Evolutionary conservation across 129 eudicot genomes (phyloP).

Genomic region (Dittrichia graveolens): DNA sequence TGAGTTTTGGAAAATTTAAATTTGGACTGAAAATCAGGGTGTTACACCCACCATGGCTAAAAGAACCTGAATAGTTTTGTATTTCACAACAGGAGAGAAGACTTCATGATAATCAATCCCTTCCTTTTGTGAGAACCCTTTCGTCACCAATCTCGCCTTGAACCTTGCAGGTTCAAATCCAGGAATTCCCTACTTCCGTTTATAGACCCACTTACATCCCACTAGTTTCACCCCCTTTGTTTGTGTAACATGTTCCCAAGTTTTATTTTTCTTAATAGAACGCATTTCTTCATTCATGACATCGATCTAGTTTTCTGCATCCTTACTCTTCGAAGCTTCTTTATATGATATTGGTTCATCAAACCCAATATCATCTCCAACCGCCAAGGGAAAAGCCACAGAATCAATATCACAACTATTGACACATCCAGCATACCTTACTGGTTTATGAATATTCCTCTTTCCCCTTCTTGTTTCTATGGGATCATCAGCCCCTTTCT

Average conservation of each 20-base stretch:
- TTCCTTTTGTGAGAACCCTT: too few species aligned
- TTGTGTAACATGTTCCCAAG: background rate
- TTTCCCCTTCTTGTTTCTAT: background rate
- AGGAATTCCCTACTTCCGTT: background rate
- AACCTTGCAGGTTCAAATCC: background rate
- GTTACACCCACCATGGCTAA: too few species aligned
- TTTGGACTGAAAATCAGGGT: too few species aligned
- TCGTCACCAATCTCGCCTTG: background rate
- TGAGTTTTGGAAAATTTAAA: too few species aligned
- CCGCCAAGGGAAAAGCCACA: background rate
- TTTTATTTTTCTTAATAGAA: background rate
- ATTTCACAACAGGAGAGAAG: too few species aligned
- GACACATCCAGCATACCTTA: background rate
- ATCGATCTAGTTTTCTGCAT: background rate
- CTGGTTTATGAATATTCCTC: background rate
- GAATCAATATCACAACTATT: too few species aligned
- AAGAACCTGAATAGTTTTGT: too few species aligned
- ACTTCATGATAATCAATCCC: too few species aligned
- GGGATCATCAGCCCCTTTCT: too few species aligned
- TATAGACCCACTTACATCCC: too few species aligned
- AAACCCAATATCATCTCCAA: background rate
- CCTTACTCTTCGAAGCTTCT: background rate
- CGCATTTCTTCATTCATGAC: background rate
- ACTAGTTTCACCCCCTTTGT: background rate
- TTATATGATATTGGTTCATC: background rate